A percentile compares a stretch with the other conserved stretches of the same genome.
These are phyloP conservation scores for Arachnomyces sp. DNA, from an alignment of 2,329 filamentous ascomycete species.

Conservation along the genomic window DNA sequence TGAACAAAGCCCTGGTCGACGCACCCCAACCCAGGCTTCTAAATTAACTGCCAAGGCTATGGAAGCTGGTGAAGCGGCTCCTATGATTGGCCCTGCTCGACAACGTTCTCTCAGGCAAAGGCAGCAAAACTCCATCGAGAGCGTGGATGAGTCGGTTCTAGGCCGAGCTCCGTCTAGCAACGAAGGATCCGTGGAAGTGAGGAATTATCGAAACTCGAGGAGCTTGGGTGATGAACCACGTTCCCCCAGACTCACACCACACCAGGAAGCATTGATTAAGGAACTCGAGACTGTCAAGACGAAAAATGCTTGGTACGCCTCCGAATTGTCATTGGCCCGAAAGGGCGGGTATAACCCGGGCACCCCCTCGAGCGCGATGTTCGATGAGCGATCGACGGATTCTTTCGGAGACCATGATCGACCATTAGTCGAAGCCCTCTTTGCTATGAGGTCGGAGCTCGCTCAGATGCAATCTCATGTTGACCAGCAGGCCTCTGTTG, in stretches of 20 bases:
- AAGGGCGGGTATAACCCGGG: conserved; percentile 74
- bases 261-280: conserved; percentile 61
- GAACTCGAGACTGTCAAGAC: conserved; percentile 79
- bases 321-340: conserved; percentile 81
- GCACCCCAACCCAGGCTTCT: conserved; percentile 50
- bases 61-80: conserved; percentile 39
- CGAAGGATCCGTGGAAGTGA: conserved; percentile 33
- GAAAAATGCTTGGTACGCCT: conserved; percentile 93
- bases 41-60: conserved; percentile 37
- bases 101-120: conserved; percentile 49
- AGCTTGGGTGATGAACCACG: conserved; percentile 36
- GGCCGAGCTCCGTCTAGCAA: conserved; percentile 28
- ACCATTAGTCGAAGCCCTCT: conserved; percentile 80
- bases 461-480: conserved; percentile 83
- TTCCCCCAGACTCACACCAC: conserved; percentile 36
- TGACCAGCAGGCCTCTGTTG: conserved; percentile 75
- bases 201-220: conserved; percentile 32
- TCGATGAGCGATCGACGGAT: conserved; percentile 65
- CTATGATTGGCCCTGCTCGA: conserved; percentile 35
- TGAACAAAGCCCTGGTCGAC: conserved; percentile 51
- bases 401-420: conserved; percentile 86
- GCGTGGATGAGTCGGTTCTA: conserved; percentile 50
- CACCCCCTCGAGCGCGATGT: conserved; percentile 41
- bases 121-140: conserved; percentile 61
- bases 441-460: conserved; percentile 84